Percentiles rank a stretch among this genome's conserved stretches.
Evolutionary conservation across 306 rosid species (phyloP).

Genomic region (Cucumis hystrix): DNA sequence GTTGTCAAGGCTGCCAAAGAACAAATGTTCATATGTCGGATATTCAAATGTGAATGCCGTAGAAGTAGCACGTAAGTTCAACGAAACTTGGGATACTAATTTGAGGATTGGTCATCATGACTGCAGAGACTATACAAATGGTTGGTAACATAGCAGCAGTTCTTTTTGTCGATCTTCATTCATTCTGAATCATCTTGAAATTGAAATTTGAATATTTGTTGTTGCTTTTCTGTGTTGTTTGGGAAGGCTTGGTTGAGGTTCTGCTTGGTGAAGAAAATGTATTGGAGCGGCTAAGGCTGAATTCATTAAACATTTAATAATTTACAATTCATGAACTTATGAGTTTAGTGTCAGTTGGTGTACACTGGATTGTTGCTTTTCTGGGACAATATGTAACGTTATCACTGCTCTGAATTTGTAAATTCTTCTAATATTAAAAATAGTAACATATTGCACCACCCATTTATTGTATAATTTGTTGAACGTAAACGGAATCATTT

Average conservation of each 20-base stretch:
- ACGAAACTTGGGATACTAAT: conserved; percentile 46
- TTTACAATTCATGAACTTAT: not conserved
- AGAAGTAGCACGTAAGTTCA: conserved; percentile 48
- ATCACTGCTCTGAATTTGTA: not conserved
- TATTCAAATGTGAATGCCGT: conserved; percentile 30
- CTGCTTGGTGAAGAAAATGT: conserved; percentile 57
- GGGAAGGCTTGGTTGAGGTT: conserved; percentile 56
- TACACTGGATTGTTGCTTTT: not conserved
- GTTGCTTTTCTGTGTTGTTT: not conserved
- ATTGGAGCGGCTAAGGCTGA: conserved; percentile 37
- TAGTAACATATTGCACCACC: no score
- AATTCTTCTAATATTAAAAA: not conserved
- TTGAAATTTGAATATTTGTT: not conserved
- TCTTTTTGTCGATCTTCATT: not conserved
- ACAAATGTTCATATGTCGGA: conserved; percentile 80
- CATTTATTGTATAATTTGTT: no score
- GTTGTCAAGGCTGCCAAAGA: conserved; percentile 44
- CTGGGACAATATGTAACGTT: not conserved
- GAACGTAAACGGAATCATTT: no score
- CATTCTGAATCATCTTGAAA: not conserved
- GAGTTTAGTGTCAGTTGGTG: not conserved
- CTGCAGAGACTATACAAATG: conserved; percentile 73
- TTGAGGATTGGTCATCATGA: conserved; percentile 60
- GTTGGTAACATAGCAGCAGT: conserved; percentile 16
- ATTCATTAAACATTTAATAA: not conserved